Conservation (phyloP, 2,329 filamentous ascomycete genomes). For the Pyrenophora teres region DNA sequence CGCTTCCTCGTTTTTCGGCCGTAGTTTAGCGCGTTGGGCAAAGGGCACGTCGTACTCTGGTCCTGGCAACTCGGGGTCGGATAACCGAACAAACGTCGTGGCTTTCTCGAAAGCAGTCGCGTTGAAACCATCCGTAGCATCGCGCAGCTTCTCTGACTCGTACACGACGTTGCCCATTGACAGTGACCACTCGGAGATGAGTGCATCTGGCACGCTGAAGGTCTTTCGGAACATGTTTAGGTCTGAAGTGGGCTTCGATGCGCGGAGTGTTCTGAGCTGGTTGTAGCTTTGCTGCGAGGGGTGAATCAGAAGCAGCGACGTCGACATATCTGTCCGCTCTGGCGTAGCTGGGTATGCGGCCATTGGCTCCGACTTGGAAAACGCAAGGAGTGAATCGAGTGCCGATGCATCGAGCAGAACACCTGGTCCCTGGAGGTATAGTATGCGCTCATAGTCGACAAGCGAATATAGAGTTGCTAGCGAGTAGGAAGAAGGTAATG, state of each 20-base stretch:
- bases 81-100: constrained; percentile 54
- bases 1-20: constrained; percentile 53
- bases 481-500: constrained; percentile 48
- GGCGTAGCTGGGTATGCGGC: constrained; percentile 42
- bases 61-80: constrained; percentile 54
- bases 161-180: constrained; percentile 48
- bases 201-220: constrained; percentile 37
- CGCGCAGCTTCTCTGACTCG: constrained; percentile 40
- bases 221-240: constrained; percentile 41
- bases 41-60: constrained; percentile 58
- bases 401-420: constrained; percentile 53
- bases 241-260: constrained; percentile 33
- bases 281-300: constrained; percentile 41
- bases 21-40: constrained; percentile 45
- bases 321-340: constrained; percentile 39
- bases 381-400: constrained; percentile 52
- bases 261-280: constrained; percentile 38
- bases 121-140: constrained; percentile 48
- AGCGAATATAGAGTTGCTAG: constrained; percentile 53
- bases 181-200: constrained; percentile 47
- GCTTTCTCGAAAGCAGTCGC: constrained; percentile 49
- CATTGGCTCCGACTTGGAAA: constrained; percentile 45
- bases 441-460: constrained; percentile 51
- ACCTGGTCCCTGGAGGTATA: constrained; percentile 53
- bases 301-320: constrained; percentile 46